Evolutionary conservation across 2,329 filamentous ascomycete genomes (phyloP), one percentile per base, ranked within the genome.

Genomic region (Ceratocystis albifundus): DNA sequence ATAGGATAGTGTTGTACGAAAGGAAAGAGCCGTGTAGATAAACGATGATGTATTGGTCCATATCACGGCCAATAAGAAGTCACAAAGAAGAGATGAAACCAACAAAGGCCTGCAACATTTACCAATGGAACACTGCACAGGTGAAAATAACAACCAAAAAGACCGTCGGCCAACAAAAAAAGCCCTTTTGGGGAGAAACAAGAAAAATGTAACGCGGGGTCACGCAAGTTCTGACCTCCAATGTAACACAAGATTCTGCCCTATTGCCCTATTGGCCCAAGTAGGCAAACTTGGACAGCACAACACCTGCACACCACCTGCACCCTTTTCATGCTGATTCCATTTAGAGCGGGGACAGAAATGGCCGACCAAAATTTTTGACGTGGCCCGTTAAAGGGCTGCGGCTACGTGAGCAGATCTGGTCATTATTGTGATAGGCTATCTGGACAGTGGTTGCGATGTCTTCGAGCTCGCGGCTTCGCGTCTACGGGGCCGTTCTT

Each of bases 261-360:
- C 32, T 59, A 36, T 59, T 59, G 55, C 28, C 28, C 55, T 59
- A 59, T 59, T 59, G 55, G 55, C 55, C 55, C 55, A 59, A 59
- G 55, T 32, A 59, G 55, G 55, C 28, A 59, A 59, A 36, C 55
- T 36, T 59, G 55, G 55, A 59, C 55, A 59, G 22, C 55, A 59
- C n/a, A 55, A 30, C 55, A 30, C 36, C 36, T 41, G 36, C 36
- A 41, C 36, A 32, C 12, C 36, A 32, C 12, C 55, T 7, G 17
- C 55, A 30, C 55, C 8, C 25, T 15, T 22, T 57, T 28, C 25
- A 32, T 30, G 55, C 32, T 59, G 55, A 25, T 25, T 20, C 48
- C 36, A 28, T 53, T 5, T 25, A 22, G 50, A 55, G 50, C 7
- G 50, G 50, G 53, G 53, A 8, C 12, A 17, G 30, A 28, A 30